Conservation (phyloP, 805 yeast species). For the Wickerhamiella spandovensis region DNA sequence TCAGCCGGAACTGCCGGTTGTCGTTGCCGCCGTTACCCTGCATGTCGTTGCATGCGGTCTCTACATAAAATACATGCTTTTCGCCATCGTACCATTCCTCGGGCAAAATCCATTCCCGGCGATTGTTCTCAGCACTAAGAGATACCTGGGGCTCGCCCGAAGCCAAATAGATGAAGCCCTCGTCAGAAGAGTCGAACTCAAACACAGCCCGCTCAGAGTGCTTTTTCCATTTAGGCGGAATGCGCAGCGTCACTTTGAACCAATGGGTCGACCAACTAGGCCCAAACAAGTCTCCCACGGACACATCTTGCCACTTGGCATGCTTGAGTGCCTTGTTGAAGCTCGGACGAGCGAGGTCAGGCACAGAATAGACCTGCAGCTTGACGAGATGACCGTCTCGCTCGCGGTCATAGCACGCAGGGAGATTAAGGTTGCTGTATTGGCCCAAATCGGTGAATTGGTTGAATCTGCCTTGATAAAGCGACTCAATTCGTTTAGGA, state of each 20-base stretch:
- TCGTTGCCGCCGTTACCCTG: constrained; percentile 69
- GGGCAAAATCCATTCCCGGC: constrained; percentile 63
- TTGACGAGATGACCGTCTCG: constrained; percentile 45
- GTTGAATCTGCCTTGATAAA: constrained; percentile 58
- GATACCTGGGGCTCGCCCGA: constrained; percentile 68
- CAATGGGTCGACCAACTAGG: constrained; percentile 97
- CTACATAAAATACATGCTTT: constrained; percentile 62
- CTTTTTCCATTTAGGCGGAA: constrained; percentile 47
- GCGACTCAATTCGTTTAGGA: constrained; percentile 61
- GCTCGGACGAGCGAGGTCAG: constrained; percentile 50
- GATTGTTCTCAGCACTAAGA: constrained; percentile 62
- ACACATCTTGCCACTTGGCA: constrained; percentile 31
- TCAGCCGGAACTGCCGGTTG: constrained; percentile 54
- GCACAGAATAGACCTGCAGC: constrained; percentile 59
- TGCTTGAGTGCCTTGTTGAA: constrained; percentile 45
- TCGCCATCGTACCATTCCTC: constrained; percentile 36
- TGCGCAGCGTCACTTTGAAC: constrained; percentile 57
- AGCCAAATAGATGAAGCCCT: constrained; percentile 62
- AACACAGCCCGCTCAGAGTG: constrained; percentile 43
- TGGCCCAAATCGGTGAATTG: constrained; percentile 76
- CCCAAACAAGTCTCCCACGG: constrained; percentile 65
- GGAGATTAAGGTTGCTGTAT: constrained; percentile 57
- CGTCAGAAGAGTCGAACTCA: constrained; percentile 78
- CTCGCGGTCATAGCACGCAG: constrained; percentile 60
- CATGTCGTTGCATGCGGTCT: constrained; percentile 91